phyloP scores from a whole-genome alignment of 2,329 filamentous ascomycete genomes.

The Teratosphaeria epicoccoides region DNA sequence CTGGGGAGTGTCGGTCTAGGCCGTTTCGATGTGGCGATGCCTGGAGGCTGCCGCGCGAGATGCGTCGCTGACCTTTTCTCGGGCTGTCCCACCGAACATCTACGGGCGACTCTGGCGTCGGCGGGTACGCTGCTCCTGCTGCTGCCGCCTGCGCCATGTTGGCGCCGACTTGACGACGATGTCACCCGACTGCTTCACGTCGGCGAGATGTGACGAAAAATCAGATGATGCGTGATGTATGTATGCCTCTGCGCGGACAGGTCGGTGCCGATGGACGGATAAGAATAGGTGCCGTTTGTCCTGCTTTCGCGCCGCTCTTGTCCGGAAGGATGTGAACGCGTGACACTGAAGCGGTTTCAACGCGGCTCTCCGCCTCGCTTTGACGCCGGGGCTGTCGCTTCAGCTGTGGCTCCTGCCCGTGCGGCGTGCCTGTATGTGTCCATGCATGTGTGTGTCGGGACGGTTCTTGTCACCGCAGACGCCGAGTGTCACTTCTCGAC shows the following conservation, averaged over 20 bases:
- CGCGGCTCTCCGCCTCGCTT: background rate
- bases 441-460: too few relatives aligned
- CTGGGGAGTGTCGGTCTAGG: slow-evolving; percentile 7
- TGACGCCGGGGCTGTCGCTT: too few relatives aligned
- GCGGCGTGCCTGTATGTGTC: background rate
- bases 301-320: background rate
- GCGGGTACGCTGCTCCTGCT: background rate
- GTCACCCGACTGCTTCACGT: too few relatives aligned
- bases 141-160: slow-evolving; percentile 4
- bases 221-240: too few relatives aligned
- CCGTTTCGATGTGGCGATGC: background rate
- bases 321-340: background rate
- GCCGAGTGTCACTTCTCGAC: background rate
- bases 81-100: background rate
- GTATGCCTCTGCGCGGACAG: too few relatives aligned
- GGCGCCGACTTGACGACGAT: background rate
- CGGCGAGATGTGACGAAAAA: too few relatives aligned
- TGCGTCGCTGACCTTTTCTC: background rate
- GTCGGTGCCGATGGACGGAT: too few relatives aligned
- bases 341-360: background rate
- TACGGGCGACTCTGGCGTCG: slow-evolving; percentile 2
- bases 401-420: too few relatives aligned
- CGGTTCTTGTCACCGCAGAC: background rate
- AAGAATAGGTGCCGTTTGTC: background rate
- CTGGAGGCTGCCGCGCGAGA: background rate